These are phyloP conservation scores for Sclerotinia minor DNA, from an alignment of 2,329 filamentous ascomycete species.

Conservation along the genomic window DNA sequence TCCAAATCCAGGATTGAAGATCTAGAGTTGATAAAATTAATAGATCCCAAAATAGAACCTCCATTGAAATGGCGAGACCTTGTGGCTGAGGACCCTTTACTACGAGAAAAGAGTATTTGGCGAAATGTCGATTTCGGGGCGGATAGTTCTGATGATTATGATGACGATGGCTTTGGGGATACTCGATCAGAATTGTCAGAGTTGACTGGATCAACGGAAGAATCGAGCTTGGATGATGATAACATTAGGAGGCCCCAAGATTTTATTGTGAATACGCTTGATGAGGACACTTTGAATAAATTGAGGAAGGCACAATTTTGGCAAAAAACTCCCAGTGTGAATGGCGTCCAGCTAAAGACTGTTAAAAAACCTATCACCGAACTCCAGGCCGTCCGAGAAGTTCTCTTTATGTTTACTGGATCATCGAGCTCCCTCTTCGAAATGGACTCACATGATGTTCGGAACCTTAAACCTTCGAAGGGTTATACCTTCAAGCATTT, in stretches of 20 bases:
- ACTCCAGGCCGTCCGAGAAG: slow-evolving; percentile 71
- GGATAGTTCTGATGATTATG: slow-evolving; percentile 59
- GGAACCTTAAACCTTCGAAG: slow-evolving; percentile 37
- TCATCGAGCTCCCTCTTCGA: slow-evolving; percentile 71
- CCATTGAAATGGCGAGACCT: slow-evolving; percentile 77
- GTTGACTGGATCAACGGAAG: slow-evolving; percentile 38
- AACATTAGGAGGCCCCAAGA: slow-evolving; percentile 39
- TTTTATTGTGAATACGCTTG: slow-evolving; percentile 38
- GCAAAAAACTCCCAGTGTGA: slow-evolving; percentile 42
- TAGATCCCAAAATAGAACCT: slow-evolving; percentile 48
- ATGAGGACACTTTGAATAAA: slow-evolving; percentile 43
- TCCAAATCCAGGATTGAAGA: slow-evolving; percentile 66
- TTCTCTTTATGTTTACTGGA: slow-evolving; percentile 82
- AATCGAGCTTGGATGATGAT: slow-evolving; percentile 40
- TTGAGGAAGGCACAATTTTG: slow-evolving; percentile 51
- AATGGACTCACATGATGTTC: slow-evolving; percentile 44
- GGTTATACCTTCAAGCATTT: slow-evolving; percentile 44
- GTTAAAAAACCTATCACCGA: slow-evolving; percentile 50
- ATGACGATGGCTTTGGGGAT: slow-evolving; percentile 42
- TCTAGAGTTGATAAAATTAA: slow-evolving; percentile 55
- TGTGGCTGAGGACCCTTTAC: slow-evolving; percentile 72
- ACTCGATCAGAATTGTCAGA: slow-evolving; percentile 44
- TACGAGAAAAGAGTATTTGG: slow-evolving; percentile 68
- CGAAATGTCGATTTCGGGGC: slow-evolving; percentile 64
- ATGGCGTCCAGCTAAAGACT: slow-evolving; percentile 36